Evolutionary conservation across 305 asterid species (phyloP).

Genomic region (Ilex paraguariensis): DNA sequence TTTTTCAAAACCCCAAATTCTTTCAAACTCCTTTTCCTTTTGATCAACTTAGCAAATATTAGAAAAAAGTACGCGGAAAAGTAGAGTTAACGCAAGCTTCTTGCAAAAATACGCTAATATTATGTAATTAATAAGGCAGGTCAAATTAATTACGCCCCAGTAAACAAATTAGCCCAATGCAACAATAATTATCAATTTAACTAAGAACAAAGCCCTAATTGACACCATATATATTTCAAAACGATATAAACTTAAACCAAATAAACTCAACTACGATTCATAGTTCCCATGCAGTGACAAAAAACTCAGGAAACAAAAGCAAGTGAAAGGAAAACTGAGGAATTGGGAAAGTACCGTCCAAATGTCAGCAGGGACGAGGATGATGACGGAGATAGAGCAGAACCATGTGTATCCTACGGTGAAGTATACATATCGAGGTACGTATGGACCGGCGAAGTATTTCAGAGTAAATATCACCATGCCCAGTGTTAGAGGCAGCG

Average conservation of each 20-base stretch:
- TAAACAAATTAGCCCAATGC: not conserved
- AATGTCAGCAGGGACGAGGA: conserved; percentile 97
- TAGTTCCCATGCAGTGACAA: too few relatives aligned
- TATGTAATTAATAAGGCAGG: too few relatives aligned
- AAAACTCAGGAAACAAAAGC: not conserved
- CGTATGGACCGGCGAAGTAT: conserved; percentile 93
- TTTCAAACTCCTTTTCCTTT: too few relatives aligned
- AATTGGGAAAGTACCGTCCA: conserved; percentile 67
- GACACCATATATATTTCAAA: not conserved
- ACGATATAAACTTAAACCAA: not conserved
- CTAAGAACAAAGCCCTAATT: not conserved
- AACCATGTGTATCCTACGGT: conserved; percentile 99
- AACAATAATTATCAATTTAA: too few relatives aligned
- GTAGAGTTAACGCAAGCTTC: too few relatives aligned
- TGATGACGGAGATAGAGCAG: conserved; percentile 88
- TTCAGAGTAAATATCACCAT: conserved; percentile 81
- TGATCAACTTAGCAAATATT: too few relatives aligned
- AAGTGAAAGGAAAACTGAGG: conserved; percentile 2
- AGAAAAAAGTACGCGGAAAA: too few relatives aligned
- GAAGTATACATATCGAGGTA: conserved; percentile 79
- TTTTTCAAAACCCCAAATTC: too few relatives aligned
- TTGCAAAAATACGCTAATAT: too few relatives aligned
- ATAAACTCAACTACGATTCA: too few relatives aligned
- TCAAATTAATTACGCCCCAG: too few relatives aligned
- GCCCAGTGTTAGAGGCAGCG: conserved; percentile 91